Evolutionary conservation across 371 early-diverging fungal genomes (phyloP).

Genomic region (Mucor plumbeus): DNA sequence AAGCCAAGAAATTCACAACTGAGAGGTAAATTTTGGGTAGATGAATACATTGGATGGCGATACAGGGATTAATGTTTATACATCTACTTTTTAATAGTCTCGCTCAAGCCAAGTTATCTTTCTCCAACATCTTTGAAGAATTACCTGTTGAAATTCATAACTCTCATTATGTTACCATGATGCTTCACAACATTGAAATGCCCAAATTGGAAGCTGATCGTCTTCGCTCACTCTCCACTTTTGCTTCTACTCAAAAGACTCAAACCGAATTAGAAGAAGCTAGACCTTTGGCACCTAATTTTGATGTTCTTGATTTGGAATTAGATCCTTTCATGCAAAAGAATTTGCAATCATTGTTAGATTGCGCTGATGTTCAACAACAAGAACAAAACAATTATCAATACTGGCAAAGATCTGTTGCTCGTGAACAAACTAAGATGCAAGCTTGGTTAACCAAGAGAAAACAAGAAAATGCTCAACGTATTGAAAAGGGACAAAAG

Average conservation of each 20-base stretch:
- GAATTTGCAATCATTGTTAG: conserved; percentile 87
- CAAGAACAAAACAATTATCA: conserved; percentile 92
- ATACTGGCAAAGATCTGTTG: conserved; percentile 91
- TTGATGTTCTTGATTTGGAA: conserved; percentile 82
- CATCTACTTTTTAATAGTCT: conserved; percentile 40
- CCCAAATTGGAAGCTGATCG: conserved; percentile 51
- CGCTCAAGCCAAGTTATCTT: conserved; percentile 78
- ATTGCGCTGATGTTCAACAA: conserved; percentile 88
- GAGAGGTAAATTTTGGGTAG: conserved; percentile 50
- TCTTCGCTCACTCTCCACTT: conserved; percentile 52
- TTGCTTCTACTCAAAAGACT: conserved; percentile 45
- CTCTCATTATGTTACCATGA: conserved; percentile 79
- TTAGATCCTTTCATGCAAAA: conserved; percentile 84
- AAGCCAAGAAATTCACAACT: conserved; percentile 86
- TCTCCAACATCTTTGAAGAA: conserved; percentile 87
- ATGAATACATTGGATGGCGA: not conserved
- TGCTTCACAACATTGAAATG: conserved; percentile 82
- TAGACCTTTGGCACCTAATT: conserved; percentile 79
- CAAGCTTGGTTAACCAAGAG: conserved; percentile 65
- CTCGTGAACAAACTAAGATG: conserved; percentile 83
- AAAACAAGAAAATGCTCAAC: conserved; percentile 80
- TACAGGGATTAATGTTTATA: not conserved
- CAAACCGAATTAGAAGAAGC: conserved; percentile 47
- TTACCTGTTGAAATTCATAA: conserved; percentile 88
- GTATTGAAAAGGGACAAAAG: conserved; percentile 73